Evolutionary conservation across 192 early-diverging fungal genomes (phyloP).

Genomic region (Dispira simplex): DNA sequence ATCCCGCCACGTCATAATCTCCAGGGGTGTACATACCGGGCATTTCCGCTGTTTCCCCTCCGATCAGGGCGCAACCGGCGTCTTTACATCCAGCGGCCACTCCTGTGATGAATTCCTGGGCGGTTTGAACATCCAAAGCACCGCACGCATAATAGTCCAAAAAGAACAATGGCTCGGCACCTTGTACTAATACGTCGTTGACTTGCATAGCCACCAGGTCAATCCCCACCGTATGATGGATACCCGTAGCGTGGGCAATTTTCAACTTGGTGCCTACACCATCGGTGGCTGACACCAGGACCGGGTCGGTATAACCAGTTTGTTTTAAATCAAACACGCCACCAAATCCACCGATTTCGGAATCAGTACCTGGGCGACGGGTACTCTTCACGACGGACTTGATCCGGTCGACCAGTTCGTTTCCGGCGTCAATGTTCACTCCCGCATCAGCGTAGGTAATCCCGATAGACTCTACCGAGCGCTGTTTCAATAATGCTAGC

Average conservation of each 20-base stretch:
- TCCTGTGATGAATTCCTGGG: slow-evolving; percentile 79
- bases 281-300: slow-evolving; percentile 95
- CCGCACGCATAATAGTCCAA: slow-evolving; percentile 97
- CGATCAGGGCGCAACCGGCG: slow-evolving; percentile 86
- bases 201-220: slow-evolving; percentile 99
- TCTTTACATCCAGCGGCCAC: slow-evolving; percentile 87
- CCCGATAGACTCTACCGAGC: slow-evolving; percentile 22
- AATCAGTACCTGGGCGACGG: slow-evolving; percentile 79
- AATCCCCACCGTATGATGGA: slow-evolving; percentile 90
- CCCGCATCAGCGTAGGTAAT: slow-evolving; percentile 94
- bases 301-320: slow-evolving; percentile 81
- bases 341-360: slow-evolving; percentile 97
- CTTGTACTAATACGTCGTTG: slow-evolving; percentile 97
- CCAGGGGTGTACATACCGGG: slow-evolving; percentile 83
- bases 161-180: slow-evolving; percentile 97
- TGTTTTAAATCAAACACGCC: slow-evolving; percentile 94
- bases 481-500: slow-evolving; percentile 22
- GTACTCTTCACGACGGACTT: slow-evolving; percentile 93
- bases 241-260: slow-evolving; percentile 72
- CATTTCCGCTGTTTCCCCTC: slow-evolving; percentile 99
- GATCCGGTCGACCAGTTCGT: slow-evolving; percentile 88
- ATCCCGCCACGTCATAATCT: slow-evolving; percentile 90
- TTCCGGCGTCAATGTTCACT: slow-evolving; percentile 92
- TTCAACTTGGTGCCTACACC: slow-evolving; percentile 99
- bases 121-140: slow-evolving; percentile 84